Base-by-base conservation (phyloP, 805 yeast genomes). In the Brettanomyces anomalus region DNA sequence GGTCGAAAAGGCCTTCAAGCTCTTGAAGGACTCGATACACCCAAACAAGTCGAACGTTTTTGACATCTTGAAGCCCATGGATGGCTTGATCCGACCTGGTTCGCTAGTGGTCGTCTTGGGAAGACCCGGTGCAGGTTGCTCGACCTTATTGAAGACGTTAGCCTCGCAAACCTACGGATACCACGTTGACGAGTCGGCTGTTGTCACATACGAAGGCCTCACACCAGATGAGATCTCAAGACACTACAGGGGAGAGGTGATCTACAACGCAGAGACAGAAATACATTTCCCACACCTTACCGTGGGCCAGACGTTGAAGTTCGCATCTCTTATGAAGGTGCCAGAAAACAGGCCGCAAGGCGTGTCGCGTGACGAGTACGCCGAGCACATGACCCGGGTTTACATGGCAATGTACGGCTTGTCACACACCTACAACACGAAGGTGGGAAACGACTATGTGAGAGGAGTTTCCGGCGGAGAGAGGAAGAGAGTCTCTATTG, bases 71-170 rank as follows among this genome's bases (percentile, higher is more conserved):
- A 76, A 77, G 52, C 68, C 80, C 20, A 77, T 78, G 82, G 82
- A 78, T 51, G 85, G 79, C 11, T 45, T 71, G 3, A 61, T 79
- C 40, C 60, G 60, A 37, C 79, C 84, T 1, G 86, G 86, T 37
- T 79, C 78, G 45, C 60, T 81, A 42, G 71, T 81, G 11, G 80
- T 81, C 41, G 85, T 82, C 4, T 63, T 82, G 37, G 90, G 90
- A 41, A 72, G 88, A 58, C 89, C 90, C 2, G 89, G 90, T 51
- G 77, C 86, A 10, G 86, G 87, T 43, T 81, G 86, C 55, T 71
- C 85, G 3, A 79, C 86, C 0, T 63, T 81, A 37, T 61, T 81
- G 48, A 79, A 79, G 52, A 68, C 83, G 4, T 64, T 79, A 20
- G 64, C 80, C 30, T 57, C 77, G 34, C 73, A 76, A 42, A 75